Percentiles rank a stretch among this genome's conserved stretches.
phyloP scores from a whole-genome alignment of 257 asterid genomes.

The Solanum neorickii region DNA sequence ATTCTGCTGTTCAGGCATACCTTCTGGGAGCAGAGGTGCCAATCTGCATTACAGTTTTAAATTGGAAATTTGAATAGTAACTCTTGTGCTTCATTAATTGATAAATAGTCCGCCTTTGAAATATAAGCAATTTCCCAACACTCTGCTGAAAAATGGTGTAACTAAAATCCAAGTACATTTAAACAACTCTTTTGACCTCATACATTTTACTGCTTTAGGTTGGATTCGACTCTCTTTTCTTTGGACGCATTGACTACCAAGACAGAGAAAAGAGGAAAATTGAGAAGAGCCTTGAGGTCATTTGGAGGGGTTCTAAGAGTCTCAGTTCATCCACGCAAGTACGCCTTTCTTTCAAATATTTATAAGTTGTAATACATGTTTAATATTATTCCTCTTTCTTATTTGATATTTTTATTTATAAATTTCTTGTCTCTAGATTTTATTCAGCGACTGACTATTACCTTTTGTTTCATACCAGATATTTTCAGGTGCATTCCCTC shows the following conservation, averaged over 20 bases:
- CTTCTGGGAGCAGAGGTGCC: slow-evolving; percentile 91
- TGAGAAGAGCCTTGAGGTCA: slow-evolving; percentile 83
- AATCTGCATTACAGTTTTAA: neutral
- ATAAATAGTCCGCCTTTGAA: neutral
- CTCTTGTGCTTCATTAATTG: neutral
- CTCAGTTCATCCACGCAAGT: slow-evolving; percentile 85
- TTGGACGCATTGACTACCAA: slow-evolving; percentile 96
- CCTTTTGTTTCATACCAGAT: slow-evolving; percentile 34
- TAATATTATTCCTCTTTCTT: neutral
- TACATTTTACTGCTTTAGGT: slow-evolving; percentile 38
- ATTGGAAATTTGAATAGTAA: neutral
- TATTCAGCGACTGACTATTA: neutral
- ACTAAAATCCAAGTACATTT: neutral
- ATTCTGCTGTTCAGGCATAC: slow-evolving; percentile 97
- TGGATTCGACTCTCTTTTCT: slow-evolving; percentile 92
- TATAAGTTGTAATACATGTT: neutral
- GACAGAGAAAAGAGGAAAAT: slow-evolving; percentile 71
- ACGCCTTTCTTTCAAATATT: neutral
- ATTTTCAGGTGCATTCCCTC: slow-evolving; percentile 91
- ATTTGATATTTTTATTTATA: neutral
- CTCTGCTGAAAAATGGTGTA: neutral
- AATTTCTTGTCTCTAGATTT: neutral
- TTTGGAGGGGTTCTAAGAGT: slow-evolving; percentile 86
- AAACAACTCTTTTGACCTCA: neutral
- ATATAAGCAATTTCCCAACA: neutral